Evolutionary conservation across 2,329 filamentous ascomycete genomes (phyloP), one percentile per base, ranked within the genome.

Genomic region (Plenodomus biglobosus): DNA sequence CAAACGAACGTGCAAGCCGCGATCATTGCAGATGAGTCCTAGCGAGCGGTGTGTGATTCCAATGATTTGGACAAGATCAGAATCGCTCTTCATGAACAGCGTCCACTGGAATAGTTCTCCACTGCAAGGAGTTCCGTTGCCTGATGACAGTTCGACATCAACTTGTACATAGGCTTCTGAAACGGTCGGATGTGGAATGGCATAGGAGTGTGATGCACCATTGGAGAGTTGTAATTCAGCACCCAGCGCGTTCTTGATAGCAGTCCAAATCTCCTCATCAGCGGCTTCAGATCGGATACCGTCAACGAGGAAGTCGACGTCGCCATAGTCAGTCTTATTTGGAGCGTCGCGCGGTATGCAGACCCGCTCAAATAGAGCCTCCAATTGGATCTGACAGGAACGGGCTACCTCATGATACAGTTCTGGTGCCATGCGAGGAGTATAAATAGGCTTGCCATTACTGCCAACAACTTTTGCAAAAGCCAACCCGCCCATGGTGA

Each of bases 11-110:
- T 80, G 83, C 1, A 94, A 69, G 1, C 83, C 86, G 11, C 65
- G 68, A 42, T 88, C 81, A 55, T 84, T 85, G 19, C 83, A 73
- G 0, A 82, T 87, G 7, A 94, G 78, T 1, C 88, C 88, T 30
- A 83, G 80, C 0, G 79, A 80, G 0, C 85, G 79, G 52, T 89
- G 82, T 8, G 78, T 80, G 16, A 80, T 76, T 4, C 87, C 86
- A 0, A 92, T 65, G 8, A 85, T 77, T 50, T 82, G 86, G 78
- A 85, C 85, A 1, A 84, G 61, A 58, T 92, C 88, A n/a, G 87
- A 86, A 58, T 92, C 88, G 0, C 82, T 80, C 34, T 86, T 78
- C 56, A 83, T 83, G 71, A 91, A 90, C 3, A 82, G 69, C 32
- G 78, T 76, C 87, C 88, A 92, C 22, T 74, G 53, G 81, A 77